Conservation (phyloP, 768 basidiomycete species). For the Collybia mongolica region DNA sequence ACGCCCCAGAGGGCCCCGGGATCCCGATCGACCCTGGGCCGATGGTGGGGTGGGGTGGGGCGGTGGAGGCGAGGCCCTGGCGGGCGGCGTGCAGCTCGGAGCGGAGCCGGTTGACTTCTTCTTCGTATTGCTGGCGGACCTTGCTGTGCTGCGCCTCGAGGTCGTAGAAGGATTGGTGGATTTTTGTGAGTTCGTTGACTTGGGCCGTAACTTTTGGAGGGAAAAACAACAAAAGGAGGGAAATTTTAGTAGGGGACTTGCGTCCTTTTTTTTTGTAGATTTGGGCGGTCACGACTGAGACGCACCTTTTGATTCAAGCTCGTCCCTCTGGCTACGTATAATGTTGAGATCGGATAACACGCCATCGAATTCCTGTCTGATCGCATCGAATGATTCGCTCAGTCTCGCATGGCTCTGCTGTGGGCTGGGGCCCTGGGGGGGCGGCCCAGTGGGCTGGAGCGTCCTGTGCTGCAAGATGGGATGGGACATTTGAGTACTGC, state of each 20-base stretch:
- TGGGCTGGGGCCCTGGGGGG: constrained; percentile 38
- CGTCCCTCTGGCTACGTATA: constrained; percentile 79
- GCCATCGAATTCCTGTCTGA: constrained; percentile 83
- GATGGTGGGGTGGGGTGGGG: constrained; percentile 18
- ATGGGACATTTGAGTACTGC: constrained; percentile 7
- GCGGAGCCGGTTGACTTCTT: constrained; percentile 71
- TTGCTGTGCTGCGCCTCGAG: constrained; percentile 85
- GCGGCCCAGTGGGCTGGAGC: constrained; percentile 52
- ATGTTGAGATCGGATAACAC: constrained; percentile 65
- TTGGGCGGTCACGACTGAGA: constrained; percentile 8
- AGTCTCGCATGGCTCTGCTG: constrained; percentile 46
- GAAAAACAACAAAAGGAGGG: not conserved
- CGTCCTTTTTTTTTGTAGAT: not conserved
- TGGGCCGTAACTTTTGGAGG: constrained; percentile 64
- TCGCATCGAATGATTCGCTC: constrained; percentile 76
- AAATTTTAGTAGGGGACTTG: not conserved
- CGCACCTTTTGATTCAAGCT: constrained; percentile 87
- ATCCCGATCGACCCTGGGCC: constrained; percentile 15
- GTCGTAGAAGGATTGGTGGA: constrained; percentile 87
- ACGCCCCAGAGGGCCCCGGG: constrained; percentile 15
- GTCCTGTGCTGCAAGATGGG: constrained; percentile 44
- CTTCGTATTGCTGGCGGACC: constrained; percentile 82
- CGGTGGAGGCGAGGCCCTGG: constrained; percentile 12
- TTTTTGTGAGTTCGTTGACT: constrained; percentile 86
- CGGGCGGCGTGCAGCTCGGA: constrained; percentile 60